Evolutionary conservation across 441 rosid genomes (phyloP), one percentile per base, ranked within the genome.

Genomic region (Flueggea neowawraea): DNA sequence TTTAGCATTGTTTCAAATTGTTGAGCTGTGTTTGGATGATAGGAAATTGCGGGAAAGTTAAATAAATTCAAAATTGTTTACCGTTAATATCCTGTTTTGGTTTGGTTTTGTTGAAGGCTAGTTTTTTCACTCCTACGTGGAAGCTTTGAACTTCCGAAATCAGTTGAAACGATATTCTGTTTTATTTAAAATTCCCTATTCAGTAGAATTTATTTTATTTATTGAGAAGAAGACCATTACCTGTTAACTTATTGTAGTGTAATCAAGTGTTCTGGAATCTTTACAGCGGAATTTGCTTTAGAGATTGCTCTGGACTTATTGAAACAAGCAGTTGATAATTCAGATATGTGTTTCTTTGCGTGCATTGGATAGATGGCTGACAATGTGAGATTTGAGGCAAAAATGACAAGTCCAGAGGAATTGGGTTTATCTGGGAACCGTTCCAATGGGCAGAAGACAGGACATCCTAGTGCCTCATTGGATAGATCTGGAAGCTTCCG

Each of bases 401-500:
- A 73, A 52, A 72, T 75, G 39, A 73, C 68, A 61, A 75, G 71
- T 64, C 65, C 75, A 0, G 87, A 84, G 31, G 83, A 84, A 54
- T 61, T 69, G 63, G 66, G 79, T 53, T 74, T 78, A 65, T 16
- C 75, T 5, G 82, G 82, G 58, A 75, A 16, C 75, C 74, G 71
- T 69, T 39, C 72, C 28, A 82, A 82, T 77, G 87, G 83, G 62
- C 82, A 71, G 67, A 76, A 78, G 64, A 80, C 80, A 32, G 78
- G 48, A 60, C 76, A 74, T 59, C 57, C 74, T 41, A 52, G 56
- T 59, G 69, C 77, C 44, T 73, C 67, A 66, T 59, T 84, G 69
- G 87, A 77, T 65, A 77, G 87, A 73, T 76, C 87, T 58, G 81
- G 86, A 69, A 80, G 87, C 73, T 80, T 80, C 60, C 72, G 80